Evolutionary conservation across 441 rosid species (phyloP).

Genomic region (Hura crepitans): DNA sequence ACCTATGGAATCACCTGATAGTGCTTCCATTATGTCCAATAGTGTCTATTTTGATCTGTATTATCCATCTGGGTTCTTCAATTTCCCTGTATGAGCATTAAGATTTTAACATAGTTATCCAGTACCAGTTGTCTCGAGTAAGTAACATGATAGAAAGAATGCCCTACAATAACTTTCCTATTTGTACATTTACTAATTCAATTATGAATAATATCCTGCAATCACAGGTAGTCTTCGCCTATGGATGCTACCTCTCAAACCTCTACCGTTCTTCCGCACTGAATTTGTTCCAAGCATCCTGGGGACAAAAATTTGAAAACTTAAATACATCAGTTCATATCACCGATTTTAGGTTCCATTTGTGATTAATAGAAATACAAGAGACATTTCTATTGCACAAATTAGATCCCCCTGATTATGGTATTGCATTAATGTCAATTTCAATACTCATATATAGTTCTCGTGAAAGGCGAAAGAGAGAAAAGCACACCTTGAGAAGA

Average conservation of each 20-base stretch:
- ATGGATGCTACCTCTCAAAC: neutral
- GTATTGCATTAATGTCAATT: too few species aligned
- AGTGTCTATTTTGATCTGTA: neutral
- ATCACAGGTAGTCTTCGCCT: neutral
- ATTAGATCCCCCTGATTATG: too few species aligned
- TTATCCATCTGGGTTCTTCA: neutral
- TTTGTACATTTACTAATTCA: neutral
- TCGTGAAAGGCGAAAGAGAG: neutral
- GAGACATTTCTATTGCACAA: too few species aligned
- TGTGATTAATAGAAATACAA: too few species aligned
- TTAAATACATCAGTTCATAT: neutral
- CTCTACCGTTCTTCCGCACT: slow-evolving; percentile 61
- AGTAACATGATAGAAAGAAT: slow-evolving; percentile 13
- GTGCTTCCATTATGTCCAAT: too few species aligned
- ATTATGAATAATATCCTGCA: neutral
- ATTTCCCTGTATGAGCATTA: neutral
- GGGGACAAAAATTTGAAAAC: slow-evolving; percentile 16
- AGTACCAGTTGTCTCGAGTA: neutral
- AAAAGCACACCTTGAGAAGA: slow-evolving; percentile 67
- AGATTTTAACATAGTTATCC: neutral
- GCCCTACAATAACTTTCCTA: slow-evolving; percentile 5
- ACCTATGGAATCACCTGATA: too few species aligned
- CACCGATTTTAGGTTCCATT: neutral
- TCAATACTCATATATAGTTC: too few species aligned
- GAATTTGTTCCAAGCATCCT: slow-evolving; percentile 96